Evolutionary conservation across 1,284 basidiomycete species (phyloP), one percentile per base, ranked within the genome.

Genomic region (Malassezia japonica): DNA sequence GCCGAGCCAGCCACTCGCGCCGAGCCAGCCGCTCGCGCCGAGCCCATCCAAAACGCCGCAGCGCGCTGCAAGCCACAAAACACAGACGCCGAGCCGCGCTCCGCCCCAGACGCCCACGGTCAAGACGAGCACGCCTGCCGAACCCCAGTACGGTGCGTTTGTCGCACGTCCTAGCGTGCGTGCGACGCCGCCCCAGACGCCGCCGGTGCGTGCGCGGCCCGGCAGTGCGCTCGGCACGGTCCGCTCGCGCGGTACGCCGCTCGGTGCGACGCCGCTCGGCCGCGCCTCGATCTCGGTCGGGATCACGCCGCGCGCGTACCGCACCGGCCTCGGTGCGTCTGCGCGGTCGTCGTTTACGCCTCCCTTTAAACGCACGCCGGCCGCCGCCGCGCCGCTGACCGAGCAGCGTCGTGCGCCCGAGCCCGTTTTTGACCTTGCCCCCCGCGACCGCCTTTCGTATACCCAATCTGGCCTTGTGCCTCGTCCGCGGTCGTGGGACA

Each of bases 271-370:
- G 16, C 38, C 23, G 23, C 16, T 16, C 38, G 24, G 37, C 21
- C 9, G 15, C 6, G 15, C 48, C 25, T 49, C 55, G 1, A 48
- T 64, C 9, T 56, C 56, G 13, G 49, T 66, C 12, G 61, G 62
- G 21, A 47, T 59, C 40, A 47, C 55, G 18, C 62, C 60, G 20
- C 46, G 60, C 8, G 33, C 33, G 13, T 53, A 53, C 32, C 42
- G 53, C 15, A 46, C 42, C 2, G 58, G 55, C 16, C 50, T 51
- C 27, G 43, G 46, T 15, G 47, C 59, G 28, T 32, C 49, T n/a
- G 15, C 53, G 8, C 37, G 57, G 32, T 44, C 58, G 2, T 45
- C 35, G 16, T 66, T 66, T 25, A 55, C 55, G n/a, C 55, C 64
- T 4, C 64, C 64, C 0, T 66, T 66, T 53, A 66, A 62, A 32